Base-by-base conservation (phyloP, 192 early-diverging fungal genomes). In the Coemansia sp. region DNA sequence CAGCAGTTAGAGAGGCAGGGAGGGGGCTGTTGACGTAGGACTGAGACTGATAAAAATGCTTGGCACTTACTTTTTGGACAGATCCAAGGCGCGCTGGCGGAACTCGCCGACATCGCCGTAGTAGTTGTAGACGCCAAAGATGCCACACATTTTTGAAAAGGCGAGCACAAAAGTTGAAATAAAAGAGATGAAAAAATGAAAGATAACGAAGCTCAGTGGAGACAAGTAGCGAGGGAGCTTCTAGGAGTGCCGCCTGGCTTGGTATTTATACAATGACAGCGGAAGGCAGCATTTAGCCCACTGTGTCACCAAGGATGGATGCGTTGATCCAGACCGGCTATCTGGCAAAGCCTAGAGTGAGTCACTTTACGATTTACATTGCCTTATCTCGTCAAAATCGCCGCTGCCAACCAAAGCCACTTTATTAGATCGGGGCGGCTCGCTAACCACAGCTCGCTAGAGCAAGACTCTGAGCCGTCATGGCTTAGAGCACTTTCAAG, bases 61-160 rank as follows among this genome's bases (percentile, higher is more conserved):
- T 6, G 33, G 59, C 21, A 26, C 71, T 93, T 68, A 68, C 71
- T 56, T 67, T 69, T 82, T 82, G 50, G 94, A 94, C 43, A 97
- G 85, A 65, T 87, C 85, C 43, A 96, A 86, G 35, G 93, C 95
- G 33, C 90, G 86, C 69, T 90, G 86, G 41, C 96, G 90, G 79
- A 91, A 95, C 25, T 75, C 83, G 57, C 87, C 74, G 23, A 85
- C 76, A 75, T 93, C 90, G 70, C 90, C 90, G 42, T 85, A 85
- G 84, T 92, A 92, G 85, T 93, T 92, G 78, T 90, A 94, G 21
- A 92, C 91, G 33, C 90, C 94, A 88, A 99, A 97, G 76, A 99
- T 97, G 61, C 96, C 96, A 75, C 96, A 99, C 96, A 99, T 99
- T 26, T 36, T 84, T 35, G 33, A 14, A 41, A 41, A 33, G 11